These are phyloP conservation scores for Bjerkandera adusta DNA, from an alignment of 1,284 basidiomycete genomes.

Conservation along the genomic window DNA sequence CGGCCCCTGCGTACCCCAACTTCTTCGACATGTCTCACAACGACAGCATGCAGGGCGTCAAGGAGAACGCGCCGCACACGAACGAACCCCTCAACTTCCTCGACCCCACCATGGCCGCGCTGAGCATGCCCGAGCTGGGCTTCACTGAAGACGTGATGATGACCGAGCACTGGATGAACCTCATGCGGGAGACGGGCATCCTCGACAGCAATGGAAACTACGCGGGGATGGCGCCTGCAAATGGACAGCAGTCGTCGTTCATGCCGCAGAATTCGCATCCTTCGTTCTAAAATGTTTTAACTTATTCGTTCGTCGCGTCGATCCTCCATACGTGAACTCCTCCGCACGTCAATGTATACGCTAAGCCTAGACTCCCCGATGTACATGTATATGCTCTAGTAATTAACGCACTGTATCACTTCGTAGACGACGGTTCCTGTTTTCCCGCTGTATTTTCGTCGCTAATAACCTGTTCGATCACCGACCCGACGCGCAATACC, in stretches of 20 bases:
- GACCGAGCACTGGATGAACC: conserved; percentile 31
- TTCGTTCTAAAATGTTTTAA: conserved; percentile 3
- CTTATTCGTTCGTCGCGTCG: no score
- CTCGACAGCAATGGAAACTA: conserved; percentile 20
- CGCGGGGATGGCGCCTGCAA: conserved; percentile 1
- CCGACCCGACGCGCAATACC: conserved; percentile 56
- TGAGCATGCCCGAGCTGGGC: conserved; percentile 13
- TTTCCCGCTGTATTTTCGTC: no score
- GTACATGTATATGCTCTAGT: no score
- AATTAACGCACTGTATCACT: no score
- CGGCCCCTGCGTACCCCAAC: no score
- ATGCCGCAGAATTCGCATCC: not conserved
- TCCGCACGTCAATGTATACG: no score
- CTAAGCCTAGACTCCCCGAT: no score
- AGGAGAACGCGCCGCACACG: not conserved
- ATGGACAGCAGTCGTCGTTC: conserved; percentile 2
- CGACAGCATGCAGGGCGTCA: no score
- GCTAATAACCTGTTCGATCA: conserved; percentile 23
- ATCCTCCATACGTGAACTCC: no score
- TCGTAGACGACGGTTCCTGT: no score
- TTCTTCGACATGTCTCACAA: no score
- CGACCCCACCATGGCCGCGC: conserved; percentile 4
- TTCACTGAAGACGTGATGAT: conserved; percentile 22
- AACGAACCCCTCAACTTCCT: not conserved
- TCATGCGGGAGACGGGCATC: conserved; percentile 31